Percentiles rank a stretch among this genome's conserved stretches.
phyloP scores from a whole-genome alignment of 192 early-diverging fungal species.

The Coemansia sp. region DNA sequence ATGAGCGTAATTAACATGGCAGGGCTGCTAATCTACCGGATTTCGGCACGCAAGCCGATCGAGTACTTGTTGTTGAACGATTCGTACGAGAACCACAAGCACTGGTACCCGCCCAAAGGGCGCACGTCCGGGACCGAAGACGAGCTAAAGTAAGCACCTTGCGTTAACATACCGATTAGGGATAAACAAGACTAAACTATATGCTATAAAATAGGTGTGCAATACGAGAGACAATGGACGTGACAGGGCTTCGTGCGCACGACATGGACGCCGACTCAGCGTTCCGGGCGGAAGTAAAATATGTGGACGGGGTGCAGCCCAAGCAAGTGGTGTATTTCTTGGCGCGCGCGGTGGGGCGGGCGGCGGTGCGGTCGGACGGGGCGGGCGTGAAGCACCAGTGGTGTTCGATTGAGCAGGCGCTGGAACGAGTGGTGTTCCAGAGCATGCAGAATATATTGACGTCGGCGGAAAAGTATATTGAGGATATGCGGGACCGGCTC shows the following conservation, averaged over 20 bases:
- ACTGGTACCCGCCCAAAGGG: slow-evolving; percentile 86
- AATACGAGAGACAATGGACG: slow-evolving; percentile 70
- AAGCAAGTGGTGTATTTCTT: slow-evolving; percentile 81
- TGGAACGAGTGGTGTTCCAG: slow-evolving; percentile 65
- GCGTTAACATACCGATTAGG: neutral
- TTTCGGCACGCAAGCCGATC: slow-evolving; percentile 57
- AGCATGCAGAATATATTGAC: slow-evolving; percentile 81
- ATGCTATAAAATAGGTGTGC: slow-evolving; percentile 63
- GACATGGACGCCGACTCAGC: slow-evolving; percentile 70
- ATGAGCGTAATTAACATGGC: slow-evolving; percentile 52
- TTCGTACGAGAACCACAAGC: slow-evolving; percentile 73
- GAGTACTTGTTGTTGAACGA: slow-evolving; percentile 87
- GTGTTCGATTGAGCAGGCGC: slow-evolving; percentile 57
- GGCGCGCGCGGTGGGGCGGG: slow-evolving; percentile 66
- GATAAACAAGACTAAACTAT: neutral
- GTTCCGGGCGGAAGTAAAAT: slow-evolving; percentile 78
- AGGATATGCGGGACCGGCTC: slow-evolving; percentile 4
- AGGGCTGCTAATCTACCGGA: slow-evolving; percentile 74
- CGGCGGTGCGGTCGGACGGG: slow-evolving; percentile 54
- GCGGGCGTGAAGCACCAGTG: slow-evolving; percentile 73
- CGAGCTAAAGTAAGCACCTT: slow-evolving; percentile 70
- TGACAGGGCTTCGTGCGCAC: slow-evolving; percentile 68
- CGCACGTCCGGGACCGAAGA: slow-evolving; percentile 75
- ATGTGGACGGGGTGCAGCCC: slow-evolving; percentile 76
- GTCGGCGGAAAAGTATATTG: neutral